A percentile compares a stretch with the other conserved stretches of the same genome.
phyloP scores from a whole-genome alignment of 2,329 filamentous ascomycete genomes.

The Exophiala phaeomuriformis region DNA sequence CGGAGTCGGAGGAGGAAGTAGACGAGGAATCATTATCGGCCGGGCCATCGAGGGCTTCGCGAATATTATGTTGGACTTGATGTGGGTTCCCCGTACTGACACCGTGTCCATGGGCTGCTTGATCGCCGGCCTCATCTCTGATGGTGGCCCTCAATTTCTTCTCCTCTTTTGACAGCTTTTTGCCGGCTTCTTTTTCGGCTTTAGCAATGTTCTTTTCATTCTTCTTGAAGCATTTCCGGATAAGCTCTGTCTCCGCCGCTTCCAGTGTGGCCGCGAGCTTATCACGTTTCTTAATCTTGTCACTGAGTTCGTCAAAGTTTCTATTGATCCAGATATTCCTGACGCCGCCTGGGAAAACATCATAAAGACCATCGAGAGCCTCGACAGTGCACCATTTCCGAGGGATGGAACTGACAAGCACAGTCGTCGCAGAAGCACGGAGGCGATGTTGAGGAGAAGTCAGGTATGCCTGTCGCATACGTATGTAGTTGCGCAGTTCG shows the following conservation, averaged over 20 bases:
- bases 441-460: slow-evolving; percentile 92
- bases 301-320: slow-evolving; percentile 71
- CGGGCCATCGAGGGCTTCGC: slow-evolving; percentile 36
- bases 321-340: slow-evolving; percentile 95
- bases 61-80: slow-evolving; percentile 46
- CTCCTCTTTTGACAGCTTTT: slow-evolving; percentile 32
- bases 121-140: slow-evolving; percentile 43
- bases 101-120: slow-evolving; percentile 43
- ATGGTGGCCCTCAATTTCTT: slow-evolving; percentile 43
- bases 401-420: slow-evolving; percentile 85
- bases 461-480: slow-evolving; percentile 86
- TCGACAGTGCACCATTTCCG: slow-evolving; percentile 82
- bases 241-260: slow-evolving; percentile 72
- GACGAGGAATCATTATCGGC: slow-evolving; percentile 12
- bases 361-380: slow-evolving; percentile 74
- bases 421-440: slow-evolving; percentile 87
- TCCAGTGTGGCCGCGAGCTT: slow-evolving; percentile 67
- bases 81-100: slow-evolving; percentile 52
- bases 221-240: slow-evolving; percentile 69
- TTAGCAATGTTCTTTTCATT: slow-evolving; percentile 62
- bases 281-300: slow-evolving; percentile 73
- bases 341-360: slow-evolving; percentile 92
- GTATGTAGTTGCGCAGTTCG: slow-evolving; percentile 80
- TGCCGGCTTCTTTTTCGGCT: slow-evolving; percentile 58
- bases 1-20: slow-evolving; percentile 30